These are phyloP conservation scores for Emmonsiellopsis sp. DNA, from an alignment of 2,329 filamentous ascomycete genomes.

Conservation along the genomic window DNA sequence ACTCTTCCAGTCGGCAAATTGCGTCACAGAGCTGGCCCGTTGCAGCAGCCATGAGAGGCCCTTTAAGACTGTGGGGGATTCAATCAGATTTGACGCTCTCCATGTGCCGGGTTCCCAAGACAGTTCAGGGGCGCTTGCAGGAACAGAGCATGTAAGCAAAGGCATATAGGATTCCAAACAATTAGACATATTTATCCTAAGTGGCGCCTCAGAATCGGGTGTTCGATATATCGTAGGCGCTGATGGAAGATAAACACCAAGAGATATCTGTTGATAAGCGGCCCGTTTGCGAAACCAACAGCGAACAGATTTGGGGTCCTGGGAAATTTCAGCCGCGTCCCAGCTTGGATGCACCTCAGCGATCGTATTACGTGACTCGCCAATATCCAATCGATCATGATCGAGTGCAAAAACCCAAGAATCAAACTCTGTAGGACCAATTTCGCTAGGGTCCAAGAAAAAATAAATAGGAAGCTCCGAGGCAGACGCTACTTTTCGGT, in stretches of 20 bases:
- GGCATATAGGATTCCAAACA: constrained; percentile 26
- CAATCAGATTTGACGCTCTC: constrained; percentile 20
- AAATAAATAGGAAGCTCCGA: constrained; percentile 38
- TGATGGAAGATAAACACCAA: constrained; percentile 14
- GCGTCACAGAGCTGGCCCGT: constrained; percentile 16
- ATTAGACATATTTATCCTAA: constrained; percentile 12
- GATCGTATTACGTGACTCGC: constrained; percentile 38
- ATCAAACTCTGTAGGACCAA: constrained; percentile 40
- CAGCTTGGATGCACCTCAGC: constrained; percentile 41
- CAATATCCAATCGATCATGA: constrained; percentile 37
- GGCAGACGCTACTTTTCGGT: constrained; percentile 31
- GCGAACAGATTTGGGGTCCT: constrained; percentile 13
- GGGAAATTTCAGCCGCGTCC: constrained; percentile 26
- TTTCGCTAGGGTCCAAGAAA: constrained; percentile 48
- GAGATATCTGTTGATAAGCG: constrained; percentile 13
- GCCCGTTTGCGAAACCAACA: constrained; percentile 25
- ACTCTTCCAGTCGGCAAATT: constrained; percentile 22
- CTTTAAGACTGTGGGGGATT: constrained; percentile 17
- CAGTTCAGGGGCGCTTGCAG: constrained; percentile 13
- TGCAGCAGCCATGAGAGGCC: constrained; percentile 26
- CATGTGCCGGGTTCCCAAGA: constrained; percentile 14
- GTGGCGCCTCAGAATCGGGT: constrained; percentile 10
- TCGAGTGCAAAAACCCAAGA: constrained; percentile 49
- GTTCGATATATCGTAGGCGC: constrained; percentile 15
- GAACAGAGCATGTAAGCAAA: constrained; percentile 20